phyloP scores from a whole-genome alignment of 2,329 filamentous ascomycete genomes.

The Aspergillus caelatus region DNA sequence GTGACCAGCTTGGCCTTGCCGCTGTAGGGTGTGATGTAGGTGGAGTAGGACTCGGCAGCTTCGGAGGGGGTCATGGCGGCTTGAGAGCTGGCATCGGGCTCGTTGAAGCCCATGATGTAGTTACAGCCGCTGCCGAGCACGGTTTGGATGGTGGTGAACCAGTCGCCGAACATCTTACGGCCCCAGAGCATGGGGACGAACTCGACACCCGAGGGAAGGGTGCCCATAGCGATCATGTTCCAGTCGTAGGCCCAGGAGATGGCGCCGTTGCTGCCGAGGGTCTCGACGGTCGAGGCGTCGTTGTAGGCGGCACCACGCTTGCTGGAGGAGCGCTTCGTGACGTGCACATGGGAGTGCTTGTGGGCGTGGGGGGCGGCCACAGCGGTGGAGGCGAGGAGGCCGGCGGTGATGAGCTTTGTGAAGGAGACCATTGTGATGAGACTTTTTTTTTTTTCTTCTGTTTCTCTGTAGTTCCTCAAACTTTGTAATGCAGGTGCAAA shows the following conservation, averaged over 20 bases:
- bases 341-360: conserved; percentile 7
- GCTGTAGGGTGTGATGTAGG: conserved; percentile 42
- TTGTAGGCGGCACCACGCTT: conserved; percentile 46
- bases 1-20: conserved; percentile 45
- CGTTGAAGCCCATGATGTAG: conserved; percentile 51
- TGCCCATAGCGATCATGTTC: conserved; percentile 36
- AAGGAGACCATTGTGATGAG: conserved; percentile 41
- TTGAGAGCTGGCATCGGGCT: conserved; percentile 46
- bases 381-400: conserved; percentile 37
- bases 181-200: conserved; percentile 53
- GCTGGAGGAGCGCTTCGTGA: conserved; percentile 14
- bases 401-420: conserved; percentile 35
- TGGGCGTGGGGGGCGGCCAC: conserved; percentile 34
- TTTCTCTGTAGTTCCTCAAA: not conserved
- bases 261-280: conserved; percentile 32
- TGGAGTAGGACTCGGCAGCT: conserved; percentile 40
- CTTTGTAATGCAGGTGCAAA: conserved; percentile 1
- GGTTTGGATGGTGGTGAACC: conserved; percentile 37
- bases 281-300: conserved; percentile 32
- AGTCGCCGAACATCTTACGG: conserved; percentile 37
- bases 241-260: conserved; percentile 53
- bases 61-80: conserved; percentile 41
- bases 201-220: conserved; percentile 38
- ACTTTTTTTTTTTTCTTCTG: not conserved
- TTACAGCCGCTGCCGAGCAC: conserved; percentile 38